Conservation (phyloP, 2,329 filamentous ascomycete species). For the Fusarium sp. region DNA sequence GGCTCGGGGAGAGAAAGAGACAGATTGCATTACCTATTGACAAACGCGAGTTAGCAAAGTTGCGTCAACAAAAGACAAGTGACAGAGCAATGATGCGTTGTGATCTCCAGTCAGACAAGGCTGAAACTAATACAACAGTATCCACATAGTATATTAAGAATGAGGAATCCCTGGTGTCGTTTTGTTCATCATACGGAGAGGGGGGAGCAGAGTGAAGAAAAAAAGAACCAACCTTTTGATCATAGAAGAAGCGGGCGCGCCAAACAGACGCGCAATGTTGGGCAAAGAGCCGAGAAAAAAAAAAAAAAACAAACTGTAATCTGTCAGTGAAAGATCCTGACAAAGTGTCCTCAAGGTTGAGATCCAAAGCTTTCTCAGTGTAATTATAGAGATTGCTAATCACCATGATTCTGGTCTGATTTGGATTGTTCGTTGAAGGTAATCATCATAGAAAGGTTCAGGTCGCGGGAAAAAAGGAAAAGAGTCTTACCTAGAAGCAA, state of each 20-base stretch:
- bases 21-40: conserved; percentile 56
- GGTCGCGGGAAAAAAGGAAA: conserved; percentile 1
- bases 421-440: conserved; percentile 70
- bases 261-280: conserved; percentile 16
- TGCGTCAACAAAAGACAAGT: conserved; percentile 12
- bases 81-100: conserved; percentile 39
- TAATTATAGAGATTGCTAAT: conserved; percentile 64
- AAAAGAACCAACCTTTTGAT: conserved; percentile 61
- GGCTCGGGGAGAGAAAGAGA: conserved; percentile 10
- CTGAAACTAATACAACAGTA: conserved; percentile 72
- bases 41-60: conserved; percentile 53
- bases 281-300: conserved; percentile 7
- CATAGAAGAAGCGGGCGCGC: conserved; percentile 12
- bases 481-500: conserved; percentile 41
- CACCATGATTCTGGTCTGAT: conserved; percentile 70
- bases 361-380: conserved; percentile 62
- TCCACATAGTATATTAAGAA: conserved; percentile 76
- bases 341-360: conserved; percentile 21
- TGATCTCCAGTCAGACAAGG: conserved; percentile 72
- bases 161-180: conserved; percentile 76
- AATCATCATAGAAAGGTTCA: conserved; percentile 50
- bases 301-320: conserved; percentile 10
- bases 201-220: conserved; percentile 20
- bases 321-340: conserved; percentile 30
- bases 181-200: conserved; percentile 69